Base-by-base conservation (phyloP, 306 rosid genomes). In the Astragalus glycyphyllos region DNA sequence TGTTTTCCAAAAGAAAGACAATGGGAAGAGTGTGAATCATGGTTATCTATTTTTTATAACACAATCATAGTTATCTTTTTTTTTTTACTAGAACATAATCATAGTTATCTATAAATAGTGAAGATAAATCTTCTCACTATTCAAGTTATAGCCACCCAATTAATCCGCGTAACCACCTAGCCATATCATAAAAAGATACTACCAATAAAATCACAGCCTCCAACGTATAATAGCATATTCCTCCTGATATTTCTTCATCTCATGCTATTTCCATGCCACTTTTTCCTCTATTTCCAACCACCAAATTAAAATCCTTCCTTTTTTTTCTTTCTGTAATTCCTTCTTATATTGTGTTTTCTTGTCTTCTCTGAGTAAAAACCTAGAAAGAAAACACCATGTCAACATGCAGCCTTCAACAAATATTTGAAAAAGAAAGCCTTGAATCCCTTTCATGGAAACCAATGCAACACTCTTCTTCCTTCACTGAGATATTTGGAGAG, bases 401-500 rank as follows among this genome's bases (percentile, higher is more conserved):
- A 60, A 80, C 89, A 54, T 82, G 87, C 64, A 85, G 89, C 80
- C 83, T 87, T n/a, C 90, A 80, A 9, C 90, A 85, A 72, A 82
- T 90, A 34, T 88, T 85, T n/a, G 97, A 90, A 51, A 86, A 75
- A 1, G 86, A 84, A 55, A 88, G 55, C 17, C 79, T 88, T 29
- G 91, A 88, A 74, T 65, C 92, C 72, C 80, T 90, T 71, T 79
- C 89, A 20, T 76, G 88, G 87, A 84, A 74, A 14, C 42, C 90
- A n/a, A 53, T 32, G 4, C 41, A 64, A 0, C 72, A 57, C 4
- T 69, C 88, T 0, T 81, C 96, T 5, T 86, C 96, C 2, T 84
- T 84, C 65, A 80, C 90, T 3, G 96, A 89, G 80, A 85, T 92
- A 47, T 92, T 89, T 48, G 90, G 92, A 12, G 95, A 87, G 56